These are phyloP conservation scores for Penicillium griseofulvum DNA, from an alignment of 2,329 filamentous ascomycete species.

Conservation along the genomic window DNA sequence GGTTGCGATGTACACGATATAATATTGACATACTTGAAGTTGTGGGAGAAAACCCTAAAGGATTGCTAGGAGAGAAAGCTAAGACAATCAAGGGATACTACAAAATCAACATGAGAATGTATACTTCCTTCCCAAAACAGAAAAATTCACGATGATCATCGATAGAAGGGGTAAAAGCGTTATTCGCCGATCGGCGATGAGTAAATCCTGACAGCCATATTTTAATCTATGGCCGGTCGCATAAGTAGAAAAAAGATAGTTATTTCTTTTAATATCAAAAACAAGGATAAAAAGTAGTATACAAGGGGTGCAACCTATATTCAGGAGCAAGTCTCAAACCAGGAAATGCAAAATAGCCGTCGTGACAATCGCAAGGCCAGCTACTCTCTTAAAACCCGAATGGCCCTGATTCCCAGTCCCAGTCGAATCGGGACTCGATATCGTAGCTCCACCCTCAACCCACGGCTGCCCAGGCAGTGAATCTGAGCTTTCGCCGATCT, in stretches of 20 bases:
- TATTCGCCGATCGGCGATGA: not conserved
- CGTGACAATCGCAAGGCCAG: not conserved
- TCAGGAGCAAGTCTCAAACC: not conserved
- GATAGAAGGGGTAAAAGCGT: not conserved
- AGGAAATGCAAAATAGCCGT: constrained; percentile 1
- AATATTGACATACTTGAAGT: not conserved
- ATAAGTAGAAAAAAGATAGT: not conserved
- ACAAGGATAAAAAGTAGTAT: not conserved
- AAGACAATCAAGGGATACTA: constrained; percentile 1
- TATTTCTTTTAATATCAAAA: not conserved
- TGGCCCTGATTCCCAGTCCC: not conserved
- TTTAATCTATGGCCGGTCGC: not conserved
- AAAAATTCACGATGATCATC: not conserved
- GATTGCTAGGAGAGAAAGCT: not conserved
- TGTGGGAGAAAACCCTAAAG: too few relatives aligned
- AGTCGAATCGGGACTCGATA: constrained; percentile 1
- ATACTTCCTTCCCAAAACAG: not conserved
- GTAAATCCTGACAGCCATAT: not conserved
- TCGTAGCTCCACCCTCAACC: constrained; percentile 10
- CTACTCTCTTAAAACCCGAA: not conserved
- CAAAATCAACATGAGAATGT: not conserved
- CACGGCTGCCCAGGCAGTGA: constrained; percentile 25
- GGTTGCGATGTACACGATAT: not conserved
- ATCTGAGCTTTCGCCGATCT: constrained; percentile 20
- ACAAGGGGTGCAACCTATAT: not conserved